Base-by-base conservation (phyloP, 257 asterid species). In the Cynanchum wilfordii region DNA sequence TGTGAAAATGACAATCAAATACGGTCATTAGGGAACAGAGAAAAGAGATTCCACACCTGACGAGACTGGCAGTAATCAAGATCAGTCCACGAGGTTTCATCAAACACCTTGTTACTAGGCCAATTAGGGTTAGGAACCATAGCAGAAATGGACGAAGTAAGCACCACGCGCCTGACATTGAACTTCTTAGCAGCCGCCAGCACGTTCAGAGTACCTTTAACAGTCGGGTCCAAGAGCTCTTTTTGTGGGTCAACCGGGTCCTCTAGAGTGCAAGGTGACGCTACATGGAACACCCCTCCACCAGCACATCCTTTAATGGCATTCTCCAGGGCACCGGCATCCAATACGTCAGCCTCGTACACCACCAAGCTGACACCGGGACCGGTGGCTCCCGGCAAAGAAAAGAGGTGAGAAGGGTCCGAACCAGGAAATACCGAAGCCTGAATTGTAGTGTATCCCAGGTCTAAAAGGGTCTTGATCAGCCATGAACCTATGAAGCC, bases 401-500 rank as follows among this genome's bases (percentile, higher is more conserved):
- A 75, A 76, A 86, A 78, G 70, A 89, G 85, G 83, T 90, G 98
- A 6, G 96, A 78, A 2, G 96, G 72, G 82, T 88, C 90, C 70
- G 97, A 82, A 72, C 88, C 90, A 50, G 97, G 98, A 77, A 79
- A 84, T 12, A 93, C 77, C 36, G 96, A 84, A 83, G 90, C 92
- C 88, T 88, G 96, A 79, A 93, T 89, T 71, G 90, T 84, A 83
- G 90, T 82, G 96, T 93, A 93, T 82, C 92, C 91, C 70, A 72
- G 69, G 66, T 84, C 84, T 1, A 93, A 65, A 2, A 93, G 89
- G 73, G 91, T 87, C 76, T 83, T 87, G 59, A 93, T 86, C 47
- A 93, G 44, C 92, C 95, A 87, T 11, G 98, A 84, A 20, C 98
- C 98, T 60, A 93, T 90, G 96, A 90, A 90, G 10, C 98, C 98